phyloP scores from a whole-genome alignment of 352 stramenopile species.

The Pythium biforme region DNA sequence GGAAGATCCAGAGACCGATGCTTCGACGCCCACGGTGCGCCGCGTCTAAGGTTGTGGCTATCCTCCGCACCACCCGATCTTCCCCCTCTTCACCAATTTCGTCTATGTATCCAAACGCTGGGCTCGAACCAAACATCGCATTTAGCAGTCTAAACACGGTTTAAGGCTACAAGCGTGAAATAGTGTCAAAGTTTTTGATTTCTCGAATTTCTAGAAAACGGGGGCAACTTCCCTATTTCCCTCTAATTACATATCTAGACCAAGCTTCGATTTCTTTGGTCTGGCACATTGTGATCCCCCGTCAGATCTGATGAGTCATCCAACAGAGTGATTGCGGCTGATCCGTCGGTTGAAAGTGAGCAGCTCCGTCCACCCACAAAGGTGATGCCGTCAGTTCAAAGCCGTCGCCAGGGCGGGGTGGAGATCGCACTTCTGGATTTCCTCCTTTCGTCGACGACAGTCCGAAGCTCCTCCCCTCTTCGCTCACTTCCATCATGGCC shows the following conservation, averaged over 20 bases:
- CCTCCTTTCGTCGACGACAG: too few relatives aligned
- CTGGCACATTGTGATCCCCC: background rate
- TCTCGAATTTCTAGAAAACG: background rate
- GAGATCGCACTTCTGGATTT: conserved; percentile 4
- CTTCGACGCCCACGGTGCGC: background rate
- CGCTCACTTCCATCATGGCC: conserved; percentile 1
- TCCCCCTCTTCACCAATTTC: background rate
- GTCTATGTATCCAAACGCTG: background rate
- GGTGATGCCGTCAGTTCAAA: background rate
- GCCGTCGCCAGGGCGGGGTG: too few relatives aligned
- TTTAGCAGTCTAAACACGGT: background rate
- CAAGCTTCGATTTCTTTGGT: background rate
- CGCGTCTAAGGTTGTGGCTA: background rate
- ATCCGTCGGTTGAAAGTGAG: background rate
- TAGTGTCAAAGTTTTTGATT: background rate
- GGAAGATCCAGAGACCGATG: too few relatives aligned
- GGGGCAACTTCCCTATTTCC: background rate
- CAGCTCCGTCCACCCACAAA: background rate
- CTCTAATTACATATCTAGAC: conserved; percentile 1
- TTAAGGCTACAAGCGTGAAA: too few relatives aligned
- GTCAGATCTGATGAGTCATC: background rate
- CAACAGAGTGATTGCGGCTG: background rate
- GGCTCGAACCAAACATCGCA: too few relatives aligned
- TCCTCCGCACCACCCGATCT: too few relatives aligned
- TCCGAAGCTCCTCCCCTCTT: background rate